Evolutionary conservation across 2,329 filamentous ascomycete species (phyloP).

Genomic region (Clathrospora elynae): DNA sequence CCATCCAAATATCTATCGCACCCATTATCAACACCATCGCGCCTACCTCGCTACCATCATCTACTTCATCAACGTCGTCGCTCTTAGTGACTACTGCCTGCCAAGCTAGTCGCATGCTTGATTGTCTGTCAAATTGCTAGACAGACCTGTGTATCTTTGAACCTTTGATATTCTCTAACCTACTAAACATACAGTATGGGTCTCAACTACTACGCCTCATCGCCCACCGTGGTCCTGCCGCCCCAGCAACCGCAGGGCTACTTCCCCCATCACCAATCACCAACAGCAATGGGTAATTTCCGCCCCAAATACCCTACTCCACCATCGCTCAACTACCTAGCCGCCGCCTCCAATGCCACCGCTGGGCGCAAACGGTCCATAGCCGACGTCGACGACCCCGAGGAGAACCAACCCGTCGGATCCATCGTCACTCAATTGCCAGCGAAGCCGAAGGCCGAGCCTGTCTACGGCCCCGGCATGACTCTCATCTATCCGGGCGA

Average conservation of each 20-base stretch:
- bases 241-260: constrained; percentile 48
- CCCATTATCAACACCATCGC: constrained; percentile 16
- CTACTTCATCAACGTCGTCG: constrained; percentile 34
- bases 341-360: constrained; percentile 48
- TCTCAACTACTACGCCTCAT: constrained; percentile 55
- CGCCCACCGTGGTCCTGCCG: constrained; percentile 54
- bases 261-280: constrained; percentile 45
- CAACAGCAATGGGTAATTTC: constrained; percentile 41
- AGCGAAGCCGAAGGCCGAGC: constrained; percentile 66
- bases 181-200: constrained; percentile 53
- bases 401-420: constrained; percentile 60
- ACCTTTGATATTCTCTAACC: constrained; percentile 33
- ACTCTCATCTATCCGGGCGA: constrained; percentile 69
- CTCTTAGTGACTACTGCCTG: constrained; percentile 28
- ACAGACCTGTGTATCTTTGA: constrained; percentile 44
- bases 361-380: constrained; percentile 77
- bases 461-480: constrained; percentile 75
- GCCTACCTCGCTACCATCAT: constrained; percentile 25
- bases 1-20: constrained; percentile 21
- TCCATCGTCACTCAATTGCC: constrained; percentile 52
- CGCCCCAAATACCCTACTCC: constrained; percentile 49
- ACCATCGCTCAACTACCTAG: constrained; percentile 52
- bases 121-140: constrained; percentile 34
- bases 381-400: constrained; percentile 76
- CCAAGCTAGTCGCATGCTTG: constrained; percentile 33